Conservation (phyloP, 176 grass and related monocot species). For the Elaeis guineensis region DNA sequence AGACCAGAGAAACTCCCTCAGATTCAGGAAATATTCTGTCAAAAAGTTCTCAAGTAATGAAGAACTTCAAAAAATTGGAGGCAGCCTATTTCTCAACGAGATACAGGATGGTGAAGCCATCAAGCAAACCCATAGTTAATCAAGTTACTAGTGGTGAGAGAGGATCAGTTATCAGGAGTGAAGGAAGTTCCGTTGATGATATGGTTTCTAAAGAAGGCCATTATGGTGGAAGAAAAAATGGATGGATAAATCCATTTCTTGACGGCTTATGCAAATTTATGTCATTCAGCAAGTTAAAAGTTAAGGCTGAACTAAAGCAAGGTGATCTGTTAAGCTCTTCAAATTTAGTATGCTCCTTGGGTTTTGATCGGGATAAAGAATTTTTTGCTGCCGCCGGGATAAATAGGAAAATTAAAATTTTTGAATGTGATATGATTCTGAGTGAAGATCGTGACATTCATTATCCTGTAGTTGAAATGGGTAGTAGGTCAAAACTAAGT, state of each 20-base stretch:
- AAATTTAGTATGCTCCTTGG: constrained; percentile 94
- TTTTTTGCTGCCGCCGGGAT: constrained; percentile 95
- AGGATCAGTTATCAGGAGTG: constrained; percentile 43
- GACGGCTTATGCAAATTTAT: constrained; percentile 85
- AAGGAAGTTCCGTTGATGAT: constrained; percentile 83
- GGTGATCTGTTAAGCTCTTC: constrained; percentile 83
- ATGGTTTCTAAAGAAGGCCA: constrained; percentile 34
- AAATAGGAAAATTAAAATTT: constrained; percentile 99
- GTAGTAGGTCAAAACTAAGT: constrained; percentile 88
- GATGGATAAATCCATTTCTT: constrained; percentile 90
- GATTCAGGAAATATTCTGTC: constrained; percentile 65
- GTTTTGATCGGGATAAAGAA: constrained; percentile 90
- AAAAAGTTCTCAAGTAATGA: constrained; percentile 89
- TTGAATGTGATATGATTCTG: constrained; percentile 83
- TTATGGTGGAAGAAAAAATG: constrained; percentile 44
- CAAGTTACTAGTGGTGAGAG: constrained; percentile 28
- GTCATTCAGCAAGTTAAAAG: constrained; percentile 79
- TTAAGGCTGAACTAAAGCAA: constrained; percentile 81
- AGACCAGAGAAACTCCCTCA: constrained; percentile 36
- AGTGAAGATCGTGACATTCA: constrained; percentile 92
- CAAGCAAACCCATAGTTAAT: constrained; percentile 32
- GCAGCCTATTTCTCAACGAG: constrained; percentile 77
- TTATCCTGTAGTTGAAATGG: constrained; percentile 97
- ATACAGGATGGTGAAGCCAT: constrained; percentile 43
- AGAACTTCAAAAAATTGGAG: constrained; percentile 95